Base-by-base conservation (phyloP, 371 early-diverging fungal genomes). In the Amoeboradix gromovi region DNA sequence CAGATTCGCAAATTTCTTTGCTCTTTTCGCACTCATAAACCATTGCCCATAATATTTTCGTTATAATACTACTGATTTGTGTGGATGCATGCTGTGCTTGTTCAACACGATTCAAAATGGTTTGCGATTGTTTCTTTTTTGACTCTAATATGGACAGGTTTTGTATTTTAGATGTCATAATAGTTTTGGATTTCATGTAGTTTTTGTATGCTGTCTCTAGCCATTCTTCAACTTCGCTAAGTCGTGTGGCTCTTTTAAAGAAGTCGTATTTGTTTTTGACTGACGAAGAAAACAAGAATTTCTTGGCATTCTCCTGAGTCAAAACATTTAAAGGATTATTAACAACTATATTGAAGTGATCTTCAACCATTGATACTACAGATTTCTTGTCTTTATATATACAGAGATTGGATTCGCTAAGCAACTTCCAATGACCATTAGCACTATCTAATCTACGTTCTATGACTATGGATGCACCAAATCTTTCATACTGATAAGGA, bases 321-420 rank as follows among this genome's bases (percentile, higher is more conserved):
- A 96, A 82, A 28, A 93, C 82, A 68, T 85, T 87, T 74, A 96
- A 77, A 1, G 96, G 94, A 71, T 94, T 95, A 74, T 89, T 90
- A 30, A 91, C 84, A 73, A 88, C 84, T 66, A 95, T 88, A 5
- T 81, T 82, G 83, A 92, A 83, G 73, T 90, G 87, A 74, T 94
- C 94, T 48, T 48, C 48, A 48, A 48, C 31, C 82, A 81, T 29
- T 94, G 88, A 0, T 85, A 82, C 1, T 78, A 76, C 1, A 94
- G 77, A 1, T 94, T 93, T 66, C 88, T 87, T 66, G 85, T 83
- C 72, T 82, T 86, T 16, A 76, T 83, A 0, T 90, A 86, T 27
- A 90, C 74, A 0, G 73, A 28, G 31, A 27, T 69, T 27, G 72
- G 73, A 68, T 29, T 22, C n/a, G 66, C 17, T 27, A 1, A 30